Conservation (phyloP, 305 asterid genomes). For the Rubia tinctorum region DNA sequence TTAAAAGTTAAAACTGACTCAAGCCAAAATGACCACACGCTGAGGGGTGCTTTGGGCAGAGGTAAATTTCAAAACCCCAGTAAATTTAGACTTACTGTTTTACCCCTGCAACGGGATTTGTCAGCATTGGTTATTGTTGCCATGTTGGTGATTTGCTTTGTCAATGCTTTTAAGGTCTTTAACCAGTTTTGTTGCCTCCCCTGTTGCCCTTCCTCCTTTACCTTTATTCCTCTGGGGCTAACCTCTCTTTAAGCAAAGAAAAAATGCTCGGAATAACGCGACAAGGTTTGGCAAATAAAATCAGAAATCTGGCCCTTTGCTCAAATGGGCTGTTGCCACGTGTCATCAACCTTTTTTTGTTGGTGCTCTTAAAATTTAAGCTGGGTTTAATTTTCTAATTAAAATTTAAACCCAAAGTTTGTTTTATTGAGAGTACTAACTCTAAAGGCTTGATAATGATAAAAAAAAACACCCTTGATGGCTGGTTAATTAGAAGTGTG, state of each 20-base stretch:
- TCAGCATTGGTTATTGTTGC: slow-evolving; percentile 33
- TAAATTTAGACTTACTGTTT: slow-evolving; percentile 24
- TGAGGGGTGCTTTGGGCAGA: slow-evolving; percentile 40
- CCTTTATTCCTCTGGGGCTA: slow-evolving; percentile 47
- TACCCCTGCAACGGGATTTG: slow-evolving; percentile 45
- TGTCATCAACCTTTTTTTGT: neutral
- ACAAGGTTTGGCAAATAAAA: slow-evolving; percentile 10
- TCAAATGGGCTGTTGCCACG: slow-evolving; percentile 26
- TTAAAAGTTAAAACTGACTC: slow-evolving; percentile 2
- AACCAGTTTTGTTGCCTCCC: slow-evolving; percentile 27
- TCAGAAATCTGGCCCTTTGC: slow-evolving; percentile 8
- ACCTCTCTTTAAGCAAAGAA: slow-evolving; percentile 59
- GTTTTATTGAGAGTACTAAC: no score
- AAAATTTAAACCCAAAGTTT: no score
- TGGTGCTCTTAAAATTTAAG: neutral
- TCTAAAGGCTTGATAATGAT: no score
- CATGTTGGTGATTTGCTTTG: slow-evolving; percentile 26
- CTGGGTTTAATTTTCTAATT: no score
- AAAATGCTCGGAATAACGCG: slow-evolving; percentile 46
- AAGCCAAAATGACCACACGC: slow-evolving; percentile 48
- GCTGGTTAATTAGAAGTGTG: neutral
- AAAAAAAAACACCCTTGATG: neutral
- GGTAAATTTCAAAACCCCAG: slow-evolving; percentile 26
- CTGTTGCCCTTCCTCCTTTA: slow-evolving; percentile 19
- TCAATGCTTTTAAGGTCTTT: slow-evolving; percentile 29